Base-by-base conservation (phyloP, 1,284 basidiomycete genomes). In the Irpex rosettiformis region DNA sequence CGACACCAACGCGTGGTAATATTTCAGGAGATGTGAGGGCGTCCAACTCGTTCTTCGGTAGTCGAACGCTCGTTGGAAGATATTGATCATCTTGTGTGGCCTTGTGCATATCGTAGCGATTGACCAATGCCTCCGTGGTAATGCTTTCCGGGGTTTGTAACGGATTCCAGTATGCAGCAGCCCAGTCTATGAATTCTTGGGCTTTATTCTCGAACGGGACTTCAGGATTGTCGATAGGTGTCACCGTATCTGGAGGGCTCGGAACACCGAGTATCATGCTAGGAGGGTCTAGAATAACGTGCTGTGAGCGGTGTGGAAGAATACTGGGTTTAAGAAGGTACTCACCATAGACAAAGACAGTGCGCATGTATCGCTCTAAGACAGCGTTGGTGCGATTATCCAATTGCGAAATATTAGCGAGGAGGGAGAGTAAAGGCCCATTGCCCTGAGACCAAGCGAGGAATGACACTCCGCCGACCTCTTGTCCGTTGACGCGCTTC, bases 381-480 rank as follows among this genome's bases (percentile, higher is more conserved):
- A 21, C 21, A 2, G 54, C 22, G 7, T 21, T 18, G 3, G 30
- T 37, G 7, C 51, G 29, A 5, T 11, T 13, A 16, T 53, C 28
- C 11, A 55, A 22, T 21, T n/a, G 27, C 11, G 22, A 11, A 16
- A 54, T 54, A 42, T 58, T 54, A 4, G 40, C 27, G 16, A 58
- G 30, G 30, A 58, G 13, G 13, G 57, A 54, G 8, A 51, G 10
- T 8, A 47, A 13, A 6, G 45, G 30, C 11, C 28, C 29, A 42
- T 58, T 58, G 21, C 52, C 53, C 52, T 54, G 52, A 3, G 57
- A 58, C 57, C 57, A 58, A 25, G 57, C 48, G 13, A 55, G 33
- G 11, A 58, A 24, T 16, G 53, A 43, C 11, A 58, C 27, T 11
- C 57, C 57, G 8, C 57, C 57, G 30, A 54, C 42, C 18, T 24